These are phyloP conservation scores for Vitis labrusca DNA, from an alignment of 164 flowering plant species.

Conservation along the genomic window DNA sequence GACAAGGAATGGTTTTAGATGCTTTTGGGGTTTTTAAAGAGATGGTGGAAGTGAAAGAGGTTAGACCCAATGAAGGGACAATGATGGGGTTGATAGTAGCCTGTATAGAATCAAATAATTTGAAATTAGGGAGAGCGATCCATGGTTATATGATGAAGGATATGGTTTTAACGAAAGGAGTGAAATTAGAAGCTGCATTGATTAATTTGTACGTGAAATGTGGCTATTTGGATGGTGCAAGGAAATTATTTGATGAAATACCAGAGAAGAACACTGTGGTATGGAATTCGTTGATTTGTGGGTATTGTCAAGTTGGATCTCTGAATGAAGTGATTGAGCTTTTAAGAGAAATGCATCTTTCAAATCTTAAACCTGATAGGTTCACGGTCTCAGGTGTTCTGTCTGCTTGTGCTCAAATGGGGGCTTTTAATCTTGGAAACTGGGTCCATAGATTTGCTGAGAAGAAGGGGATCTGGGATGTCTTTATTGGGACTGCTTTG, in stretches of 20 bases:
- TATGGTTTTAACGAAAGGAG: neutral
- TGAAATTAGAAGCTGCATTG: slow-evolving; percentile 12
- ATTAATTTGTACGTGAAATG: slow-evolving; percentile 16
- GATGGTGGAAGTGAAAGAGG: slow-evolving; percentile 7
- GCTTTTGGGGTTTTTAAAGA: slow-evolving; percentile 12
- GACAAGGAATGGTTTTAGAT: slow-evolving; percentile 4
- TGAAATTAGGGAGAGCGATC: slow-evolving; percentile 7
- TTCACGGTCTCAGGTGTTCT: slow-evolving; percentile 12
- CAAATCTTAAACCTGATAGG: slow-evolving; percentile 8
- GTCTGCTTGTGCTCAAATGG: slow-evolving; percentile 20
- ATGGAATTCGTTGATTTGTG: slow-evolving; percentile 21
- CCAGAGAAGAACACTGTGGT: slow-evolving; percentile 8
- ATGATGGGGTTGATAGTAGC: slow-evolving; percentile 13
- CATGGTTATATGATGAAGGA: slow-evolving; percentile 11
- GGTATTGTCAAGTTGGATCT: slow-evolving; percentile 12
- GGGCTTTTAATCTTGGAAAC: slow-evolving; percentile 17
- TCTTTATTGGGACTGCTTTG: slow-evolving; percentile 17
- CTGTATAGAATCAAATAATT: slow-evolving; percentile 5
- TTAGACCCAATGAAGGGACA: slow-evolving; percentile 18
- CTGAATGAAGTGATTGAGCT: slow-evolving; percentile 3
- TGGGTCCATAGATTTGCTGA: slow-evolving; percentile 14
- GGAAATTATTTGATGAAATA: slow-evolving; percentile 8
- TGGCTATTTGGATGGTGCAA: neutral
- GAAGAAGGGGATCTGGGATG: slow-evolving; percentile 13
- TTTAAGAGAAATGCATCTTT: slow-evolving; percentile 13